Evolutionary conservation across 2,329 filamentous ascomycete genomes (phyloP).

Genomic region (Aspergillus neotritici): DNA sequence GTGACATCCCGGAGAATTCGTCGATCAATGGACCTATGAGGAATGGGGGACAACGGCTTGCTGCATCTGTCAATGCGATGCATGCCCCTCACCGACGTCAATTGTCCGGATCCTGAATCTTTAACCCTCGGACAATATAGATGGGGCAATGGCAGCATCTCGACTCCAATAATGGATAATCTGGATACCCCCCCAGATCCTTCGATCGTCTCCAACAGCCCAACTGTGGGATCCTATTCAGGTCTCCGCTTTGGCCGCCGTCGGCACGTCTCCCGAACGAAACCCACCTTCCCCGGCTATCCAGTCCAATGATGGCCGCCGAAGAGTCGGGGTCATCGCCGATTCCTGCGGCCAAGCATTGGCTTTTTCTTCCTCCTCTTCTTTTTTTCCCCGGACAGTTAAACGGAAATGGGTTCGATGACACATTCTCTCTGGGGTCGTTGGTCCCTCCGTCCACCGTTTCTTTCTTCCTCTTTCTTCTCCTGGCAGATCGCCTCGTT

Average conservation of each 20-base stretch:
- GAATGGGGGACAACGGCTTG: too few relatives aligned
- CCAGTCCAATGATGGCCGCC: constrained; percentile 9
- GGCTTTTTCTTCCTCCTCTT: constrained; percentile 2
- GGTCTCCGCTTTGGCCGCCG: neutral
- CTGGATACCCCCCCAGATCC: too few relatives aligned
- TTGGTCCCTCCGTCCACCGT: neutral
- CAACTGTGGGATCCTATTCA: neutral
- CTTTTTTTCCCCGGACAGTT: neutral
- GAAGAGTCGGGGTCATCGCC: constrained; percentile 10
- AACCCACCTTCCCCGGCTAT: constrained; percentile 1
- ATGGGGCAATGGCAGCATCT: too few relatives aligned
- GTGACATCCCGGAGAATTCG: too few relatives aligned
- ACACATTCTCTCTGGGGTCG: constrained; percentile 3
- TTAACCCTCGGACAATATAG: too few relatives aligned
- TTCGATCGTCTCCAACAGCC: neutral
- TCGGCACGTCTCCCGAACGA: too few relatives aligned
- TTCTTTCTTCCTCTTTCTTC: neutral
- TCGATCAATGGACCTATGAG: too few relatives aligned
- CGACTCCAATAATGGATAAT: too few relatives aligned
- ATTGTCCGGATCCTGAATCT: too few relatives aligned
- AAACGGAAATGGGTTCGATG: neutral
- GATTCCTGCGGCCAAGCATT: constrained; percentile 8
- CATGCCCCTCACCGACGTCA: too few relatives aligned
- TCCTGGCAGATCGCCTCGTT: neutral
- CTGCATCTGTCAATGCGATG: too few relatives aligned